Conservation (phyloP, 179 eudicot genomes). For the Beta lomatogona region DNA sequence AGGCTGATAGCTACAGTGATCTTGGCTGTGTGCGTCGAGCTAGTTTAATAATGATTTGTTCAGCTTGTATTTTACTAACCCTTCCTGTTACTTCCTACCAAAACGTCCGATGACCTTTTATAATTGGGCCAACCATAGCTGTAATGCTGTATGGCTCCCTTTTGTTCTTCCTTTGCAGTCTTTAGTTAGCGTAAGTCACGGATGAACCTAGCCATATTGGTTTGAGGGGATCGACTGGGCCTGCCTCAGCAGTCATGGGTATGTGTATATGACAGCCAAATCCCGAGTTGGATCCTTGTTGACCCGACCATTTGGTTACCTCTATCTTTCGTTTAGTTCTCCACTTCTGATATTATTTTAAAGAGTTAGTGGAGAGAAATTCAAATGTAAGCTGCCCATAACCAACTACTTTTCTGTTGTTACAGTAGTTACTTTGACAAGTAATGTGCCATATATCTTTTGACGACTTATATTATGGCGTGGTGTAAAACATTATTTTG, state of each 20-base stretch:
- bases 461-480: not conserved
- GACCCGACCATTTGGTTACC: not conserved
- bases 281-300: too few species aligned
- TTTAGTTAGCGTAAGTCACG: not conserved
- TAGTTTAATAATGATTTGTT: too few species aligned
- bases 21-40: too few species aligned
- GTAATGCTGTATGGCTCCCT: too few species aligned
- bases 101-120: too few species aligned
- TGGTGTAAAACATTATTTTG: not conserved
- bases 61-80: too few species aligned
- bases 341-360: not conserved
- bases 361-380: not conserved
- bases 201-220: not conserved
- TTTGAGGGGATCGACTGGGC: too few species aligned
- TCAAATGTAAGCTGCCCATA: slow-evolving; percentile 13
- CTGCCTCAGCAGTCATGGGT: not conserved
- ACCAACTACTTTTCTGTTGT: slow-evolving; percentile 8
- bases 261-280: too few species aligned
- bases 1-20: too few species aligned
- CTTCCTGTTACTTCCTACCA: too few species aligned
- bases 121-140: too few species aligned
- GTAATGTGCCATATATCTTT: not conserved
- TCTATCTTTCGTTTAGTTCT: not conserved
- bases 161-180: too few species aligned
- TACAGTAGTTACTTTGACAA: not conserved